Base-by-base conservation (phyloP, 2,329 filamentous ascomycete genomes). In the Clonostachys rhizophaga region DNA sequence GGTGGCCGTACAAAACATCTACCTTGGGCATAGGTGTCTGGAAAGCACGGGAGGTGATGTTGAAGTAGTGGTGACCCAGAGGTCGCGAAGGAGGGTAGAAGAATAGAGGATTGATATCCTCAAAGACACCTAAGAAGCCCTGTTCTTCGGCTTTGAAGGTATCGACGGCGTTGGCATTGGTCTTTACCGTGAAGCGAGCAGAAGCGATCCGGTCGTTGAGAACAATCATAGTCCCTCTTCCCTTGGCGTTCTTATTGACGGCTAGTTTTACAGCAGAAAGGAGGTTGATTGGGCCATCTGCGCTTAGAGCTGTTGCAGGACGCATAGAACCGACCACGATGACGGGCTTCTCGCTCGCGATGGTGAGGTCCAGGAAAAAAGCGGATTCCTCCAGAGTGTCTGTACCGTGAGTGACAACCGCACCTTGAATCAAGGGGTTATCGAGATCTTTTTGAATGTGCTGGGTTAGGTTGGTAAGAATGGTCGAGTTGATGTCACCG, bases 371-470 rank as follows among this genome's bases (percentile, higher is more conserved):
- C 9, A 85, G 64, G 65, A 83, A 84, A 65, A 84, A 84, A 9
- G 80, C 77, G 1, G 77, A 76, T 60, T 85, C 81, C 55, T 84
- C 81, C 2, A 86, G 67, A 0, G 79, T 83, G 55, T 86, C 83
- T 9, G 83, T 86, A 43, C 83, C 82, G 54, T 86, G 82, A 1
- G 82, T 84, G 46, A 86, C 65, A 6, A 84, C 77, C 7, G 75
- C 77, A 35, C 74, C 79, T 62, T 66, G 61, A 34, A 61, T 63
- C 44, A 62, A 54, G n/a, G 64, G 63, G 47, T 56, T 59, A 24
- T 72, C 69, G 5, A 81, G 65, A 47, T 76, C 74, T 6, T 51
- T 50, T 47, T 77, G 74, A 45, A 82, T 73, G 47, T 67, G 62
- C 20, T 72, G 65, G 6, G 72, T 67, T 35, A 83, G 56, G 24